Percentiles rank a stretch among this genome's conserved stretches.
Evolutionary conservation across 2,329 filamentous ascomycete species (phyloP).

Genomic region (Nigrospora oryzae): DNA sequence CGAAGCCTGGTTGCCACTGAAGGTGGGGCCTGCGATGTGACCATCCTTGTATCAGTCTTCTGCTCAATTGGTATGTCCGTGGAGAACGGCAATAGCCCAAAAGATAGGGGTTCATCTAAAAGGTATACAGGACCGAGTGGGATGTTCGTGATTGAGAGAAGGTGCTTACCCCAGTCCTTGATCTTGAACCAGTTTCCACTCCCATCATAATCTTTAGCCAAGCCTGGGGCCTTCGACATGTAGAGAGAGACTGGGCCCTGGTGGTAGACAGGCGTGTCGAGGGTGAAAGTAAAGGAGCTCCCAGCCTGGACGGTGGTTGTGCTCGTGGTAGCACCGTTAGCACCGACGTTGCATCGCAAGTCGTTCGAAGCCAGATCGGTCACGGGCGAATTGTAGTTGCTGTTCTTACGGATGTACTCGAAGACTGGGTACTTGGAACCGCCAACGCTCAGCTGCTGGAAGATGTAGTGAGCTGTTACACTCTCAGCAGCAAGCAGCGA

Average conservation of each 20-base stretch:
- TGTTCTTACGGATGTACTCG: conserved; percentile 35
- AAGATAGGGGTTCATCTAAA: too few species aligned
- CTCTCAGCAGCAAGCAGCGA: conserved; percentile 17
- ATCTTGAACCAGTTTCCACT: conserved; percentile 34
- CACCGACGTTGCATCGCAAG: conserved; percentile 32
- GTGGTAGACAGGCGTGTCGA: conserved; percentile 32
- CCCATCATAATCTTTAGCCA: conserved; percentile 26
- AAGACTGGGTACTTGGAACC: conserved; percentile 22
- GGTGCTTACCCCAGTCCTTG: conserved; percentile 21
- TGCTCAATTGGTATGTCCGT: background rate
- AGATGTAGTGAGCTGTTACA: conserved; percentile 31
- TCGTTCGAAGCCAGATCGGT: conserved; percentile 30
- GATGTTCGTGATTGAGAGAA: too few species aligned
- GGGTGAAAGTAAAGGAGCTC: conserved; percentile 27
- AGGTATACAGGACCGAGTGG: too few species aligned
- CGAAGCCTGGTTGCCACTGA: conserved; percentile 19
- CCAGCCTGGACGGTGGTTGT: conserved; percentile 27
- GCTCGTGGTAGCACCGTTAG: conserved; percentile 20
- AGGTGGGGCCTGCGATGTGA: conserved; percentile 18
- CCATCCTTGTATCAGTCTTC: too few species aligned
- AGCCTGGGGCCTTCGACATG: conserved; percentile 28
- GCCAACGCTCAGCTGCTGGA: conserved; percentile 27
- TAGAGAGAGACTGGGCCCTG: conserved; percentile 30
- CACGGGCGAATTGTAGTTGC: conserved; percentile 39
- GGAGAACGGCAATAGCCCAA: too few species aligned